Evolutionary conservation across 2,329 filamentous ascomycete species (phyloP).

Genomic region (Botryosphaeria dothidea): DNA sequence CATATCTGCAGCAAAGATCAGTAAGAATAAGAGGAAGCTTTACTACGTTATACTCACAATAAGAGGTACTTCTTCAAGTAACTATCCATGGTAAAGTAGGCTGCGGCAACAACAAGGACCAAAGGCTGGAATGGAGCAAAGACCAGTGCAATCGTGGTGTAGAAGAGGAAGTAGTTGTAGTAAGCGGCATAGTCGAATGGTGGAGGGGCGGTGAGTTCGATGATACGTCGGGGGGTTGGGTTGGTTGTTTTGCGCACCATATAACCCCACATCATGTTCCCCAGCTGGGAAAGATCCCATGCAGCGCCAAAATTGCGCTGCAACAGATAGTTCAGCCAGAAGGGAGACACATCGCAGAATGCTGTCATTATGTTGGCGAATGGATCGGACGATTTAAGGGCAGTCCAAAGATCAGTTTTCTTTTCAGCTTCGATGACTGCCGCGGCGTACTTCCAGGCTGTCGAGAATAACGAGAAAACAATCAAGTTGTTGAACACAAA

Average conservation of each 20-base stretch:
- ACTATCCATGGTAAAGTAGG: slow-evolving; percentile 87
- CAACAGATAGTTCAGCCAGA: slow-evolving; percentile 92
- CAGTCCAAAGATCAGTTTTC: slow-evolving; percentile 53
- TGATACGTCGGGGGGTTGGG: slow-evolving; percentile 87
- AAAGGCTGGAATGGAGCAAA: slow-evolving; percentile 86
- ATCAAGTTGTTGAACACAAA: slow-evolving; percentile 97
- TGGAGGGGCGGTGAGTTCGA: slow-evolving; percentile 88
- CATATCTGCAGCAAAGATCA: too few species aligned
- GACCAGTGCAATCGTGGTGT: slow-evolving; percentile 83
- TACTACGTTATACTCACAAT: slow-evolving; percentile 54
- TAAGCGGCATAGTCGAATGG: slow-evolving; percentile 94
- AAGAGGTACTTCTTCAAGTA: slow-evolving; percentile 94
- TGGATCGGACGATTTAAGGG: too few species aligned
- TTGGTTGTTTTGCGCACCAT: slow-evolving; percentile 80
- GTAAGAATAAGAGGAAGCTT: too few species aligned
- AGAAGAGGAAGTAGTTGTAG: slow-evolving; percentile 98
- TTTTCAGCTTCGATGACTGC: slow-evolving; percentile 63
- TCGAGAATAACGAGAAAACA: slow-evolving; percentile 89
- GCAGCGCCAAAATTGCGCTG: slow-evolving; percentile 92
- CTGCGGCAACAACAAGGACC: slow-evolving; percentile 78
- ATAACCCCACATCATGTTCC: slow-evolving; percentile 81
- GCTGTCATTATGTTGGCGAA: slow-evolving; percentile 67
- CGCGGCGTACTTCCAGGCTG: slow-evolving; percentile 72
- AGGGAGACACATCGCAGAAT: slow-evolving; percentile 79
- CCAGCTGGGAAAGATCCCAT: slow-evolving; percentile 88